Percentiles rank a stretch among this genome's conserved stretches.
phyloP scores from a whole-genome alignment of 306 rosid species.

The Lathyrus oleraceus region DNA sequence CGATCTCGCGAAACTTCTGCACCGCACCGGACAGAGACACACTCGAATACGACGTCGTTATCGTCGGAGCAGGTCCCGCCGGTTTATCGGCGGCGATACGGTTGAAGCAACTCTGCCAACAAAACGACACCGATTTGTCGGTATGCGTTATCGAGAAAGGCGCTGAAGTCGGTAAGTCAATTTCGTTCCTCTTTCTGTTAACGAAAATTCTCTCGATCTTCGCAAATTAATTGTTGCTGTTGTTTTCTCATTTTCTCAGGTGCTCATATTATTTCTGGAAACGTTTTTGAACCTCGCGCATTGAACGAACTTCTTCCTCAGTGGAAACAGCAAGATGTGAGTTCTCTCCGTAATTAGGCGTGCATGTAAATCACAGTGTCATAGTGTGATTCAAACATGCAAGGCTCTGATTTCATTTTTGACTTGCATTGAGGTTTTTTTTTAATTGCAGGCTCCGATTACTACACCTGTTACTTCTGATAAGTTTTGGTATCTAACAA shows the following conservation, averaged over 20 bases:
- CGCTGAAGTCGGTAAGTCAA: constrained; percentile 78
- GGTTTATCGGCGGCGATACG: constrained; percentile 92
- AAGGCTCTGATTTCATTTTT: too few relatives aligned
- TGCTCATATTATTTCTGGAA: constrained; percentile 90
- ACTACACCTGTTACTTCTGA: constrained; percentile 81
- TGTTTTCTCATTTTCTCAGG: constrained; percentile 43
- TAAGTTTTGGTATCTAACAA: constrained; percentile 87
- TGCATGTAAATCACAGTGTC: too few relatives aligned
- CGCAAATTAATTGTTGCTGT: not conserved
- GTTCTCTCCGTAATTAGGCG: not conserved
- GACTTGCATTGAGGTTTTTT: constrained; percentile 1
- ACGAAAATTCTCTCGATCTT: not conserved
- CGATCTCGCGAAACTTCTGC: constrained; percentile 43
- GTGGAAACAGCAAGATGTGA: constrained; percentile 84
- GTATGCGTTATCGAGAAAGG: constrained; percentile 96
- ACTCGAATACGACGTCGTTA: constrained; percentile 82
- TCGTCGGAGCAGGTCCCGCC: constrained; percentile 96
- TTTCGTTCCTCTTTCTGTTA: not conserved
- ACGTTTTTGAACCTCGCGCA: constrained; percentile 92
- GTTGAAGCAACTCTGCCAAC: constrained; percentile 72
- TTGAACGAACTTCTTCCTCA: constrained; percentile 80
- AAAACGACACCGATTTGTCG: constrained; percentile 61
- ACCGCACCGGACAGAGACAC: constrained; percentile 58
- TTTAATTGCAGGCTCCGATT: constrained; percentile 75
- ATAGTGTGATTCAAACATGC: too few relatives aligned